phyloP scores from a whole-genome alignment of 805 yeast species.

The Hanseniaspora valbyensis region DNA sequence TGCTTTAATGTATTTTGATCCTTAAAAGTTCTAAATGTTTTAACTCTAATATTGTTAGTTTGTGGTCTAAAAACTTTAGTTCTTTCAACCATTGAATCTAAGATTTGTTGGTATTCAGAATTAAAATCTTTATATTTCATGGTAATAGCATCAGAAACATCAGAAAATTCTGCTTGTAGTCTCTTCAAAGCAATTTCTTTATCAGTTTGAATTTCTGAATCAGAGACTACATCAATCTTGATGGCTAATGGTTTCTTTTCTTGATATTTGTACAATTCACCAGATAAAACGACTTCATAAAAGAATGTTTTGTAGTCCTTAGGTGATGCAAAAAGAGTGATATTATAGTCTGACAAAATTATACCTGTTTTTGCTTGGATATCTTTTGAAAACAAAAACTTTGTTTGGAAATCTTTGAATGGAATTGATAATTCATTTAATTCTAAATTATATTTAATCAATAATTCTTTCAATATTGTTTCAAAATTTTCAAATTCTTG shows the following conservation, averaged over 20 bases:
- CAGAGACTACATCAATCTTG: constrained; percentile 43
- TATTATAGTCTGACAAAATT: constrained; percentile 30
- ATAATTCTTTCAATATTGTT: constrained; percentile 5
- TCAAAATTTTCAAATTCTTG: background rate
- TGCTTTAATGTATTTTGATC: constrained; percentile 8
- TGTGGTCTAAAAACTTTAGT: constrained; percentile 10
- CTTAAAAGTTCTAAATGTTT: constrained; percentile 5
- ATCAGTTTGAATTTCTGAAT: constrained; percentile 34
- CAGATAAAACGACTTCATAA: constrained; percentile 25
- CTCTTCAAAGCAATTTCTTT: constrained; percentile 38
- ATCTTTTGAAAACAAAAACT: constrained; percentile 29
- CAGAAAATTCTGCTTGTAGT: constrained; percentile 33
- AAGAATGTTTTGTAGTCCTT: constrained; percentile 25
- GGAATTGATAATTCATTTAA: constrained; percentile 17
- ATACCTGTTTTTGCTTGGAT: constrained; percentile 32
- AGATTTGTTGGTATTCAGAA: constrained; percentile 14
- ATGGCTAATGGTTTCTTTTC: constrained; percentile 71
- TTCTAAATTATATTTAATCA: constrained; percentile 17
- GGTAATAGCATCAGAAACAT: constrained; percentile 20
- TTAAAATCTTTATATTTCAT: background rate
- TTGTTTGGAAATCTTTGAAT: constrained; percentile 26
- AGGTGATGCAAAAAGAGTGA: constrained; percentile 29
- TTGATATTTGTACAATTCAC: constrained; percentile 33
- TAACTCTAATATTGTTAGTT: constrained; percentile 11
- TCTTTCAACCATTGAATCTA: constrained; percentile 3